These are phyloP conservation scores for Hippophae tibetana DNA, from an alignment of 306 rosid genomes.

Conservation along the genomic window DNA sequence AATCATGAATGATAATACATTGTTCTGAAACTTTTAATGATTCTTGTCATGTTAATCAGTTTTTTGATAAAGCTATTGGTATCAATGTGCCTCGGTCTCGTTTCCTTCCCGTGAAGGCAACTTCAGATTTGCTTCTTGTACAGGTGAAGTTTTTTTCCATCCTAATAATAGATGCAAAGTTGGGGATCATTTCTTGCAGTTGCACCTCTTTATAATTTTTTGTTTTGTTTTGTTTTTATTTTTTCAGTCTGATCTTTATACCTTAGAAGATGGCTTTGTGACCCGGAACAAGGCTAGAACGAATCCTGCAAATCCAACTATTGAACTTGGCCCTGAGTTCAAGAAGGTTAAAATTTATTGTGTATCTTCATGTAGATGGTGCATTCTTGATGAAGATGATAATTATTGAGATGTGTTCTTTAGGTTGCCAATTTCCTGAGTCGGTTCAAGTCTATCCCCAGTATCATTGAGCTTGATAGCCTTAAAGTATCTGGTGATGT, in stretches of 20 bases:
- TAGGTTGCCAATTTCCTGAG: conserved; percentile 77
- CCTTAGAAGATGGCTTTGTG: conserved; percentile 61
- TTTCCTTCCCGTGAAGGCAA: conserved; percentile 93
- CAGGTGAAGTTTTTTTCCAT: conserved; percentile 43
- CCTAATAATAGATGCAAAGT: conserved; percentile 5
- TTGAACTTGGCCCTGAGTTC: conserved; percentile 97
- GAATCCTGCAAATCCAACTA: conserved; percentile 74
- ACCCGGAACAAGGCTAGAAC: conserved; percentile 55
- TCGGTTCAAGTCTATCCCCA: conserved; percentile 89
- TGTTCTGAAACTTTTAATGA: conserved; percentile 2
- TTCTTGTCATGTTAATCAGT: conserved; percentile 35
- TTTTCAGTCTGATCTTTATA: conserved; percentile 86
- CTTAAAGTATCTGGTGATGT: conserved; percentile 90
- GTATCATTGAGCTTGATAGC: conserved; percentile 77
- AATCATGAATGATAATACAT: conserved; percentile 9
- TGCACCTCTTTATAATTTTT: conserved; percentile 9
- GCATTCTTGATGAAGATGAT: conserved; percentile 10
- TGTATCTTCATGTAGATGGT: conserved; percentile 8
- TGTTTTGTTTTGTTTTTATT: background rate
- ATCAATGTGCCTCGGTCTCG: conserved; percentile 89
- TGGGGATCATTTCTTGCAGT: conserved; percentile 7
- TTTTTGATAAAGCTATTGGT: conserved; percentile 85
- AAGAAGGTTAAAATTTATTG: conserved; percentile 52
- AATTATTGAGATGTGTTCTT: conserved; percentile 16
- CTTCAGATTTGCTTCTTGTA: conserved; percentile 99